These are phyloP conservation scores for Nannizziopsis arthrosporioides DNA, from an alignment of 2,329 filamentous ascomycete species.

Conservation along the genomic window DNA sequence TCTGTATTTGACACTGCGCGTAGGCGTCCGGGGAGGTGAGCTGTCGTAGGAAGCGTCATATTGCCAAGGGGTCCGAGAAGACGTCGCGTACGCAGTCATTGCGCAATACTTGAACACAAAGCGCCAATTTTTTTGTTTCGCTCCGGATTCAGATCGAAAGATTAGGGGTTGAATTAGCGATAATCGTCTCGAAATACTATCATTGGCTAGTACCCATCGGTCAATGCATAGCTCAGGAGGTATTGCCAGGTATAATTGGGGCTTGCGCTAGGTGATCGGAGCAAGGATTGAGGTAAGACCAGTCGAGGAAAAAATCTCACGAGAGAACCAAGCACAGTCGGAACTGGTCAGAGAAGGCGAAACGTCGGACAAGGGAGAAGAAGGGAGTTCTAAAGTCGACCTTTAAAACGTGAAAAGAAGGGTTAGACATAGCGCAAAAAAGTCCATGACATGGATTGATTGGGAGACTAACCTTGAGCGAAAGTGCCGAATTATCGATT, in stretches of 20 bases:
- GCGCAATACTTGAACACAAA: background rate
- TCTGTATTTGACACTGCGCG: constrained; percentile 25
- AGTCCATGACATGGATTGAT: no score
- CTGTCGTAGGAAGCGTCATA: constrained; percentile 15
- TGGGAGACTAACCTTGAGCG: no score
- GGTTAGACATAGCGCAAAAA: no score
- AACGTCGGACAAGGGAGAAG: background rate
- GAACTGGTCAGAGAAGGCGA: background rate
- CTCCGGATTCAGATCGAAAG: background rate
- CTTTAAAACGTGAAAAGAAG: no score
- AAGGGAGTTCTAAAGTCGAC: no score
- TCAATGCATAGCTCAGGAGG: constrained; percentile 6
- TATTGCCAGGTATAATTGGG: background rate
- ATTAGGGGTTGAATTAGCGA: background rate
- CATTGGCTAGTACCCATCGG: constrained; percentile 1
- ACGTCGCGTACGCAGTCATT: constrained; percentile 8
- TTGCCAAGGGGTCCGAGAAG: constrained; percentile 10
- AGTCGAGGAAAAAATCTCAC: background rate
- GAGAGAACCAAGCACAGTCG: background rate
- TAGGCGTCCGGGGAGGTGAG: constrained; percentile 33
- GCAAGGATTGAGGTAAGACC: constrained; percentile 3
- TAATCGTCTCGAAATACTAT: background rate
- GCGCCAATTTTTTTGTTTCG: background rate
- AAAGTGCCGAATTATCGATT: no score
- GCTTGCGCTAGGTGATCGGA: background rate